A percentile compares a stretch with the other conserved stretches of the same genome.
These are phyloP conservation scores for Thalassiosira hispida DNA, from an alignment of 352 stramenopile genomes.

Conservation along the genomic window DNA sequence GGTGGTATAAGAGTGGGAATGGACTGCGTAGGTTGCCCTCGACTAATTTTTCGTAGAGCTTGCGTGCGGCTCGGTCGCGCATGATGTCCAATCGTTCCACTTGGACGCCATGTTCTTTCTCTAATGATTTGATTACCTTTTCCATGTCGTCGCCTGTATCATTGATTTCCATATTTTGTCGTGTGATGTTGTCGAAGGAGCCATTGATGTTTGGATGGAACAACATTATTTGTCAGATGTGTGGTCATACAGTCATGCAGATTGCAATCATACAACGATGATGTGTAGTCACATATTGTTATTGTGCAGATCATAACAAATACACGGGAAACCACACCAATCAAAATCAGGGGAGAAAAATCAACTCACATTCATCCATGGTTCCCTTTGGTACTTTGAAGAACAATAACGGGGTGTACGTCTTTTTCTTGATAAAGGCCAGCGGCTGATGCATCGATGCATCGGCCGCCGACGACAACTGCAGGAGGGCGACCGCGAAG, in stretches of 20 bases:
- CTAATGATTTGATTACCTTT: conserved; percentile 62
- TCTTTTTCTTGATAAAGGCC: conserved; percentile 51
- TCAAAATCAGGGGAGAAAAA: no score
- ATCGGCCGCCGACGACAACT: not conserved
- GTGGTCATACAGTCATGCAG: no score
- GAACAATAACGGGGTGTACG: conserved; percentile 77
- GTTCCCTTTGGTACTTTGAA: conserved; percentile 73
- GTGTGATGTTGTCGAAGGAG: not conserved
- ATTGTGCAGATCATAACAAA: no score
- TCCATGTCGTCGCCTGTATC: conserved; percentile 66
- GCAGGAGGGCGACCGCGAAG: not conserved
- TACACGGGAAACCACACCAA: no score
- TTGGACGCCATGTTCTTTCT: conserved; percentile 64
- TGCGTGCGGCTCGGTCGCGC: conserved; percentile 50
- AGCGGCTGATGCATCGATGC: conserved; percentile 2
- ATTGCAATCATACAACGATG: no score
- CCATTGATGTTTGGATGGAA: not conserved
- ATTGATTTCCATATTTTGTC: not conserved
- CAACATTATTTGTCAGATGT: conserved; percentile 3
- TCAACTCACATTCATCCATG: conserved; percentile 63
- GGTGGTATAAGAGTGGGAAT: conserved; percentile 74
- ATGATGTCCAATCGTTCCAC: conserved; percentile 74
- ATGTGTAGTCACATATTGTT: no score
- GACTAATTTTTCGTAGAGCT: conserved; percentile 56
- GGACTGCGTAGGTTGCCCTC: conserved; percentile 43